These are phyloP conservation scores for Alloteropsis angusta DNA, from an alignment of 202 grass and related monocot genomes.

Conservation along the genomic window DNA sequence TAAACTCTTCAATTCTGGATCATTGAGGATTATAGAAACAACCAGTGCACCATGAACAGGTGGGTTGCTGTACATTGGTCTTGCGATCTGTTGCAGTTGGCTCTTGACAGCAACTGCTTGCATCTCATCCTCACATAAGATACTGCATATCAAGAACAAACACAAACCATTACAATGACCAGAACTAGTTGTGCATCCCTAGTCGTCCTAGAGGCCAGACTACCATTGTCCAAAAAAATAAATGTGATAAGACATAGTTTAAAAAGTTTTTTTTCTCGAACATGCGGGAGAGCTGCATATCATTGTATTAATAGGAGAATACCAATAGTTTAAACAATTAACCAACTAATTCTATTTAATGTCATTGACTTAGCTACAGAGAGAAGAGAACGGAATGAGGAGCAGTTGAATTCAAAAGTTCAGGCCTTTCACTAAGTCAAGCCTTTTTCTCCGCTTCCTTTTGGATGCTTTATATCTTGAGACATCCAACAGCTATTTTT, in stretches of 20 bases:
- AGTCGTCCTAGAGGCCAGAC: not conserved
- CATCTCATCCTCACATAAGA: constrained; percentile 90
- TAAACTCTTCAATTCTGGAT: constrained; percentile 80
- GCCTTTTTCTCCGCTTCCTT: not conserved
- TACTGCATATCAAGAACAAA: constrained; percentile 42
- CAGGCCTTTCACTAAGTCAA: not conserved
- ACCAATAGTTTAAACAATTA: not conserved
- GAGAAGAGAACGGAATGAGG: not conserved
- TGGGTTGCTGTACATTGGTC: constrained; percentile 98
- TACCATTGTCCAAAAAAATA: not conserved
- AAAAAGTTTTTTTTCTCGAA: too few species aligned
- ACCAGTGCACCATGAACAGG: constrained; percentile 81
- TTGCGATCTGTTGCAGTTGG: constrained; percentile 87
- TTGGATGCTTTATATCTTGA: not conserved
- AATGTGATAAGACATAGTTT: not conserved
- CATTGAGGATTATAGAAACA: constrained; percentile 84
- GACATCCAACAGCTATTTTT: not conserved
- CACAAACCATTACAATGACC: not conserved
- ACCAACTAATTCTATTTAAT: not conserved
- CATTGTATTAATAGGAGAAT: too few species aligned
- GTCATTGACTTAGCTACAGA: not conserved
- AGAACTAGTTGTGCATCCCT: not conserved
- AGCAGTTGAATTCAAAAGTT: not conserved
- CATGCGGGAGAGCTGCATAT: too few species aligned
- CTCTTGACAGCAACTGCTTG: constrained; percentile 87